Evolutionary conservation across 1,284 basidiomycete genomes (phyloP).

Genomic region (Chalciporus sp.): DNA sequence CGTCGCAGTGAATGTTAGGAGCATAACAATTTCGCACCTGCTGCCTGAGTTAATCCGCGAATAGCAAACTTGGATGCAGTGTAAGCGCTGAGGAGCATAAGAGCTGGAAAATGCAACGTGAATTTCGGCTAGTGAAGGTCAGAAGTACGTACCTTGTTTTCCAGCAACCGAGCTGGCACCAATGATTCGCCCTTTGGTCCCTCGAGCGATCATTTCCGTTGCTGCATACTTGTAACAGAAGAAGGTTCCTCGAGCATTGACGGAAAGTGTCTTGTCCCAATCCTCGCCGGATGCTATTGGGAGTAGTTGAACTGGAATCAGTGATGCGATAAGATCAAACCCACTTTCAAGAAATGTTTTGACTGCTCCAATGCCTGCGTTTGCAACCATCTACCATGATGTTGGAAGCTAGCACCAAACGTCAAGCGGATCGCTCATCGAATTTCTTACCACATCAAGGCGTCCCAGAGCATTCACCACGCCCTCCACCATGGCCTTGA

Average conservation of each 20-base stretch:
- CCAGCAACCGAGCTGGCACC: constrained; percentile 32
- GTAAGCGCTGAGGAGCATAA: constrained; percentile 13
- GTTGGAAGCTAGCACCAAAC: not conserved
- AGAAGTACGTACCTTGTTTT: constrained; percentile 3
- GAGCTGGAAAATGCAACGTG: not conserved
- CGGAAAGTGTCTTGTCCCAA: constrained; percentile 26
- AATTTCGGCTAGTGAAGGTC: too few relatives aligned
- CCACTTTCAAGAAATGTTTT: constrained; percentile 32
- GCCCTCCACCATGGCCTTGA: constrained; percentile 36
- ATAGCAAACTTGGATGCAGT: constrained; percentile 35
- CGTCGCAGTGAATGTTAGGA: too few relatives aligned
- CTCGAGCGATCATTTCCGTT: constrained; percentile 38
- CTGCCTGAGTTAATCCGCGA: constrained; percentile 29
- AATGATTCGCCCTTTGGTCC: constrained; percentile 41
- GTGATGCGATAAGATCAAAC: not conserved
- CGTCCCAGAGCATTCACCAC: constrained; percentile 35
- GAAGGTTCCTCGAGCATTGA: constrained; percentile 33
- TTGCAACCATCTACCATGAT: constrained; percentile 38
- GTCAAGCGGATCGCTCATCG: not conserved
- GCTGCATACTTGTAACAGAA: constrained; percentile 40
- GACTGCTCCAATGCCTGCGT: constrained; percentile 35
- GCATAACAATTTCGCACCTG: constrained; percentile 14
- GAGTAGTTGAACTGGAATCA: constrained; percentile 17
- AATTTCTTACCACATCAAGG: constrained; percentile 37
- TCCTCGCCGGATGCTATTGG: constrained; percentile 2